A percentile compares a stretch with the other conserved stretches of the same genome.
Conservation (phyloP, 495 filamentous ascomycete genomes). For the Neurospora sp. region DNA sequence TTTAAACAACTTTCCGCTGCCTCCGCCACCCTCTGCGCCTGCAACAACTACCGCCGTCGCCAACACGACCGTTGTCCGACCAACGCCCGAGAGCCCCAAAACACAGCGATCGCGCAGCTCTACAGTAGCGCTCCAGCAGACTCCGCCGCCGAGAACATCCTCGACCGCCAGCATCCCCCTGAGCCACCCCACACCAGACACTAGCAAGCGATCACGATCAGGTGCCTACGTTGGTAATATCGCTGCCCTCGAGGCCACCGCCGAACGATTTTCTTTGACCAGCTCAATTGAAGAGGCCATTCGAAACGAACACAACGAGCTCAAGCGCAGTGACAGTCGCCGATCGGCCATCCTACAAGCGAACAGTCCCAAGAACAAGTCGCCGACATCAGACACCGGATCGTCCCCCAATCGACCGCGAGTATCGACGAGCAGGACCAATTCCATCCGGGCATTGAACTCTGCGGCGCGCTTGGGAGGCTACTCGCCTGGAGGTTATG, state of each 20-base stretch:
- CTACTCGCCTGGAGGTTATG: slow-evolving; percentile 57
- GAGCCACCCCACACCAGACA: slow-evolving; percentile 67
- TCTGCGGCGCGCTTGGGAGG: slow-evolving; percentile 55
- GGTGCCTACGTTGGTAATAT: slow-evolving; percentile 69
- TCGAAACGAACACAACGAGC: slow-evolving; percentile 64
- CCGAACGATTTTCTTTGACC: slow-evolving; percentile 68
- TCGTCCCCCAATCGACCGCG: slow-evolving; percentile 12
- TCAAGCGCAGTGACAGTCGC: slow-evolving; percentile 58
- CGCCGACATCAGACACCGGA: slow-evolving; percentile 21
- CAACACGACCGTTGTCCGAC: slow-evolving; percentile 12
- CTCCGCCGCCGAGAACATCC: slow-evolving; percentile 48
- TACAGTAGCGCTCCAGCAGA: slow-evolving; percentile 6
- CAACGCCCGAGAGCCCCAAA: slow-evolving; percentile 10
- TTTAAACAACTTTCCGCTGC: neutral
- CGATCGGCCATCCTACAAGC: slow-evolving; percentile 42
- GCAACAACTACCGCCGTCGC: slow-evolving; percentile 1
- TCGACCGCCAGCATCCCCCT: slow-evolving; percentile 49
- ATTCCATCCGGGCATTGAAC: slow-evolving; percentile 61
- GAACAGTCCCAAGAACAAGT: slow-evolving; percentile 21
- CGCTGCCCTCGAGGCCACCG: slow-evolving; percentile 69
- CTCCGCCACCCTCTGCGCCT: neutral
- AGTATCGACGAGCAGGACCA: slow-evolving; percentile 39
- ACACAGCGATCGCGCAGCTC: slow-evolving; percentile 14
- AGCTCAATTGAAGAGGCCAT: slow-evolving; percentile 78
- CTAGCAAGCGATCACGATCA: slow-evolving; percentile 60